Conservation (phyloP, 148 eudicot genomes). For the Rhododendron griersonianum region DNA sequence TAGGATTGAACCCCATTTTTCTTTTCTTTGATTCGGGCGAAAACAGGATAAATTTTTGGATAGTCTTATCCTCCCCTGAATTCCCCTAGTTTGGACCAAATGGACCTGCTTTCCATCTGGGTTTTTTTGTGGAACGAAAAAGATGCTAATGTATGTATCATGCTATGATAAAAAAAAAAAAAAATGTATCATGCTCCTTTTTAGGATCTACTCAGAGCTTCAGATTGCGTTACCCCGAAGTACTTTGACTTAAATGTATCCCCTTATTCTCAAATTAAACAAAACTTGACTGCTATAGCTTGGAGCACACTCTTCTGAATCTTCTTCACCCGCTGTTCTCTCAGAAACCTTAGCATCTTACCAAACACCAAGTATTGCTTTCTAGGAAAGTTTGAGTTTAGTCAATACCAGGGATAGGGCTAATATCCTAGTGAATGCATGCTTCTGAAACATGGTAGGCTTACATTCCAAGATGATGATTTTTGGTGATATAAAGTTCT, state of each 20-base stretch:
- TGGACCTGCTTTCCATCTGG: background rate
- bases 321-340: background rate
- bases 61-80: background rate
- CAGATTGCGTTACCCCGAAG: background rate
- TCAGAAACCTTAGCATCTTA: background rate
- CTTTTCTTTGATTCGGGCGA: background rate
- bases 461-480: background rate
- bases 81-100: background rate
- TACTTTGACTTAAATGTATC: background rate
- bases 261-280: background rate
- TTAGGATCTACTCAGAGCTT: background rate
- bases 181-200: background rate
- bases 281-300: background rate
- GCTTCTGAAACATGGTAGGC: background rate
- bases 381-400: background rate
- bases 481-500: background rate
- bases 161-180: too few species aligned
- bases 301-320: background rate
- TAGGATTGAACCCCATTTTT: background rate
- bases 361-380: background rate
- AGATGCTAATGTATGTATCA: background rate
- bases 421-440: background rate
- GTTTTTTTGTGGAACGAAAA: background rate
- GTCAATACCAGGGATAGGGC: background rate
- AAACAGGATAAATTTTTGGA: background rate